A percentile compares a stretch with the other conserved stretches of the same genome.
Conservation (phyloP, 2,329 filamentous ascomycete species). For the Alternaria conjuncta region DNA sequence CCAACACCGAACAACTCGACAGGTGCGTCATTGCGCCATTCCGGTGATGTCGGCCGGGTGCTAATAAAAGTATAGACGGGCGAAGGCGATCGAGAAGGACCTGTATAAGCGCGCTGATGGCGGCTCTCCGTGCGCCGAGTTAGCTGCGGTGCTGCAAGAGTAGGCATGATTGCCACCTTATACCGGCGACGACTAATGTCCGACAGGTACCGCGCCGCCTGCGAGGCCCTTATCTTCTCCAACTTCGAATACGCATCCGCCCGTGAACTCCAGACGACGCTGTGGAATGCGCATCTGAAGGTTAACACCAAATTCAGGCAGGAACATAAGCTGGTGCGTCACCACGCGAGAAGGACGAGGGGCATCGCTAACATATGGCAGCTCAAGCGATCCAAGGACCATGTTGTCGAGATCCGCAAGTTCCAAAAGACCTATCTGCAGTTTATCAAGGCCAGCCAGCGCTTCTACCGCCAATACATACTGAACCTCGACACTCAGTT, state of each 20-base stretch:
- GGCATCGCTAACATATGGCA: constrained; percentile 20
- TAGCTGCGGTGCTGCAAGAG: constrained; percentile 53
- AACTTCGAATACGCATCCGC: constrained; percentile 71
- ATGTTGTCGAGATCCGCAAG: constrained; percentile 72
- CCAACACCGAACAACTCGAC: constrained; percentile 58
- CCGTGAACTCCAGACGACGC: constrained; percentile 69
- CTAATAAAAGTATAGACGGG: constrained; percentile 46
- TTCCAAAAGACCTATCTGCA: constrained; percentile 80
- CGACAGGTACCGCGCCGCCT: constrained; percentile 71
- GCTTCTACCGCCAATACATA: constrained; percentile 87
- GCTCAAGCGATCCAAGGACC: constrained; percentile 60
- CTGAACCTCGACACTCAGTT: constrained; percentile 72
- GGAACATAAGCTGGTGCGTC: constrained; percentile 48
- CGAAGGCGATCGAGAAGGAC: constrained; percentile 57
- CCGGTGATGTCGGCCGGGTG: neutral
- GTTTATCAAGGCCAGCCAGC: constrained; percentile 86
- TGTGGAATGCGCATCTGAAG: constrained; percentile 81
- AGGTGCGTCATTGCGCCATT: constrained; percentile 50
- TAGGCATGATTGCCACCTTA: constrained; percentile 20
- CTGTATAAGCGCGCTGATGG: constrained; percentile 58
- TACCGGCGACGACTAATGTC: constrained; percentile 22
- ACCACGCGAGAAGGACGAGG: neutral
- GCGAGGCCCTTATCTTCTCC: constrained; percentile 73
- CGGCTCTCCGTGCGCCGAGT: constrained; percentile 58
- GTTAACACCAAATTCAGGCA: constrained; percentile 82